Conservation (phyloP, 306 rosid species). For the Citrullus colocynthis region DNA sequence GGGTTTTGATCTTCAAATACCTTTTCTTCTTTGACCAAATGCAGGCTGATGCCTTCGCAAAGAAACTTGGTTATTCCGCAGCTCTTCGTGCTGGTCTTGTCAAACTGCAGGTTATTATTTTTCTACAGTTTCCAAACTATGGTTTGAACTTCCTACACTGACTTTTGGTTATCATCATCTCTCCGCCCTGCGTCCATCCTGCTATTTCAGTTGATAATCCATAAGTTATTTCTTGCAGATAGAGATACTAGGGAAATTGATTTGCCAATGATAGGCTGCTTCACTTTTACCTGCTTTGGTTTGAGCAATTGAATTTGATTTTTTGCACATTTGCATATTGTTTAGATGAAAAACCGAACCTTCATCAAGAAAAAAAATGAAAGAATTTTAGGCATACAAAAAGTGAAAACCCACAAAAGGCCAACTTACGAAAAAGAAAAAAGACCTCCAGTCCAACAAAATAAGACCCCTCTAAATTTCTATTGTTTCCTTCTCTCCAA, state of each 20-base stretch:
- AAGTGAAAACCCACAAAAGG: no score
- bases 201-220: background rate
- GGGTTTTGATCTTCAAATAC: background rate
- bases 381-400: no score
- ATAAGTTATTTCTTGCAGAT: background rate
- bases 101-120: conserved; percentile 58
- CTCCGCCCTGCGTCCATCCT: background rate
- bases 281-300: background rate
- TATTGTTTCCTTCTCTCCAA: no score
- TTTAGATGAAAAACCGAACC: no score
- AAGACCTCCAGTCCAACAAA: no score
- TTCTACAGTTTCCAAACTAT: background rate
- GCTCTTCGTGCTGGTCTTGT: conserved; percentile 59
- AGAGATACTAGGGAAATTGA: background rate
- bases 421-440: no score
- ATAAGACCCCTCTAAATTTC: no score
- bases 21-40: conserved; percentile 3
- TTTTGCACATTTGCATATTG: background rate
- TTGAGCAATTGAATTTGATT: background rate
- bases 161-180: background rate
- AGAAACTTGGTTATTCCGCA: conserved; percentile 68
- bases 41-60: conserved; percentile 87
- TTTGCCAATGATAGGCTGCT: background rate
- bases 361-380: no score
- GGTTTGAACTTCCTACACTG: background rate